Evolutionary conservation across 1,284 basidiomycete species (phyloP), one percentile per base, ranked within the genome.

Genomic region (Papiliotrema flavescens): DNA sequence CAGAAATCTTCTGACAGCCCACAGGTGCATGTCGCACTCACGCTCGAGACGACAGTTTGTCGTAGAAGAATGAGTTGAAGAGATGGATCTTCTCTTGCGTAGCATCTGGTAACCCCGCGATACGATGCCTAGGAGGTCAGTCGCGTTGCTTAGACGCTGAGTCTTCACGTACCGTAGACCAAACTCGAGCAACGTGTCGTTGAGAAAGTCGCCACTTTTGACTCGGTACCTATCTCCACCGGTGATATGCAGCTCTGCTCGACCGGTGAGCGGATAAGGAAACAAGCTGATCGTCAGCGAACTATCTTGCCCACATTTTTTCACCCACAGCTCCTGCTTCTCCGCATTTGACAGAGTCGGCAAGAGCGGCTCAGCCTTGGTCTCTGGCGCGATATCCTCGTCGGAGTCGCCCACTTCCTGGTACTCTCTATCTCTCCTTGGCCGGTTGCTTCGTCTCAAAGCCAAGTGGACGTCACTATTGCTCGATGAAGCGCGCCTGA

Each of bases 21-120:
- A 60, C 6, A 40, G 17, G 6, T 5, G 42, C 3, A 44, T 5
- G n/a, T 19, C 23, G 14, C 13, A 32, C 83, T 46, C 72, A 87
- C 87, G 83, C 83, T 68, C 58, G 66, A 17, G 59, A 82, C 56
- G 85, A 86, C n/a, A 98, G 78, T 69, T 94, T 93, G 76, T 93
- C 89, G 79, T 92, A 98, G 76, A 99, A 98, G 79, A 97, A 99
- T 0, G 94, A 93, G 71, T 87, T 98, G 80, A 98, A 98, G 6
- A 98, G 81, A 69, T 97, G 85, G 2, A 95, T 82, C 62, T 89
- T 81, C 6, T 86, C 82, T 8, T 22, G 20, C 15, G 20, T 34
- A 23, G 39, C 45, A 11, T 24, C 36, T 13, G 23, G 50, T 40
- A 54, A 45, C 23, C 4, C 1, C 11, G 24, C 19, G 19, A 44